phyloP scores from a whole-genome alignment of 208 protist genomes.

The Leishmania mexicana region DNA sequence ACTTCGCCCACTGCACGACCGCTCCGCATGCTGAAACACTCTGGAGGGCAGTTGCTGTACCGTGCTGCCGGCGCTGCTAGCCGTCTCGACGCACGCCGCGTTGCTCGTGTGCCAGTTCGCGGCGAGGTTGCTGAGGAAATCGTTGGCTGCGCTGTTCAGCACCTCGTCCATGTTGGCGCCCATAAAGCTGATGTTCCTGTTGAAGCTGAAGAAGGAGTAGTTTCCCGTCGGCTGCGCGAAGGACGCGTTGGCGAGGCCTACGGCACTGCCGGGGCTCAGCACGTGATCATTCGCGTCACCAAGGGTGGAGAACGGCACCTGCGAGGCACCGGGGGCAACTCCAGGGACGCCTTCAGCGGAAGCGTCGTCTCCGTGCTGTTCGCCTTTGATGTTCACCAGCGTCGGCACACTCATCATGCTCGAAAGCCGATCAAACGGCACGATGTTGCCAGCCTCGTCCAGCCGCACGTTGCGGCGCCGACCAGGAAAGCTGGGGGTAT shows the following conservation, averaged over 20 bases:
- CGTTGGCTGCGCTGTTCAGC: conserved; percentile 62
- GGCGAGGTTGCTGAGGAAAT: conserved; percentile 45
- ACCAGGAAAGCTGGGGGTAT: conserved; percentile 9
- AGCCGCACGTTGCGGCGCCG: conserved; percentile 27
- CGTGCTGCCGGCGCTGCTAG: conserved; percentile 22
- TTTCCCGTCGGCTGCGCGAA: conserved; percentile 23
- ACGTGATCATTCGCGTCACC: neutral
- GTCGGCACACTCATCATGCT: conserved; percentile 7
- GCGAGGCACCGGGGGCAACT: neutral
- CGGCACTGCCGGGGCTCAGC: neutral
- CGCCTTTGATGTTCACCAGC: neutral
- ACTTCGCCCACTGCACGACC: neutral
- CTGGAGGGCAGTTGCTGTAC: neutral
- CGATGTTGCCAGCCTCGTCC: conserved; percentile 29
- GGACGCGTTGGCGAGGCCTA: conserved; percentile 18
- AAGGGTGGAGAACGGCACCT: neutral
- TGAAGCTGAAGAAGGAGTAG: conserved; percentile 53
- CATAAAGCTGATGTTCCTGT: conserved; percentile 62
- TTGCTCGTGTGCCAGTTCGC: conserved; percentile 18
- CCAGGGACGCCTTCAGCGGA: neutral
- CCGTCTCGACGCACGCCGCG: neutral
- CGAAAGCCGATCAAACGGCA: conserved; percentile 10
- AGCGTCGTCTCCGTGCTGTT: neutral
- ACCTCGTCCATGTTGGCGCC: conserved; percentile 49
- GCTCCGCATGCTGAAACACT: neutral